Percentiles rank a stretch among this genome's conserved stretches.
phyloP scores from a whole-genome alignment of 2,329 filamentous ascomycete genomes.

The Xylaria multiplex region DNA sequence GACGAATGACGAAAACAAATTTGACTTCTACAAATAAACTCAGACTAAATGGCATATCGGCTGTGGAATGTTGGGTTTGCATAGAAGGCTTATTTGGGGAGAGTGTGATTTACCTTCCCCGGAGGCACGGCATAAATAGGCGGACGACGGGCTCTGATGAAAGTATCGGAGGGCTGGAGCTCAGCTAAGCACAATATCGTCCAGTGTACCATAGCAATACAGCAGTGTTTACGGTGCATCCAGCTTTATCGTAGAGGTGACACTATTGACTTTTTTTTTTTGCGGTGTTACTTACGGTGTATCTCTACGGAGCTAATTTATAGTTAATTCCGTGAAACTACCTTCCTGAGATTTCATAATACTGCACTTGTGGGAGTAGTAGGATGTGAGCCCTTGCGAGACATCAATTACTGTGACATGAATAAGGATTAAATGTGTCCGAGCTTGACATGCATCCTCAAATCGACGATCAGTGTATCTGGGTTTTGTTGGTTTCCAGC shows the following conservation, averaged over 20 bases:
- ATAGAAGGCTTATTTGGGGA: background rate
- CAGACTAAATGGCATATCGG: background rate
- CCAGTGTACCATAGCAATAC: constrained; percentile 36
- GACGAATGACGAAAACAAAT: constrained; percentile 73
- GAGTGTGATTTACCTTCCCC: background rate
- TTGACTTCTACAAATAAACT: constrained; percentile 88
- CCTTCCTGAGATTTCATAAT: background rate
- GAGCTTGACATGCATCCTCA: background rate
- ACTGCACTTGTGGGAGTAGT: background rate
- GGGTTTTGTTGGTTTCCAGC: too few relatives aligned
- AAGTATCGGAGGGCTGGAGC: constrained; percentile 7
- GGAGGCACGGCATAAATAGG: background rate
- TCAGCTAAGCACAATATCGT: constrained; percentile 12
- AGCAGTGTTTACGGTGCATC: constrained; percentile 21
- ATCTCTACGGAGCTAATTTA: background rate
- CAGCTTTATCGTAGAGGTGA: background rate
- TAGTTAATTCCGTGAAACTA: background rate
- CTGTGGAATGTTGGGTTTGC: background rate
- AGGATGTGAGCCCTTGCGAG: background rate
- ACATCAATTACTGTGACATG: background rate
- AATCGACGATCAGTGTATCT: too few relatives aligned
- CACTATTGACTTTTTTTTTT: too few relatives aligned
- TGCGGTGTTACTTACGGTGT: background rate
- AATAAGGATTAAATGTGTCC: background rate
- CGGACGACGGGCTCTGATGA: constrained; percentile 4